phyloP scores from a whole-genome alignment of 305 asterid genomes.

The Solanum hybrid region DNA sequence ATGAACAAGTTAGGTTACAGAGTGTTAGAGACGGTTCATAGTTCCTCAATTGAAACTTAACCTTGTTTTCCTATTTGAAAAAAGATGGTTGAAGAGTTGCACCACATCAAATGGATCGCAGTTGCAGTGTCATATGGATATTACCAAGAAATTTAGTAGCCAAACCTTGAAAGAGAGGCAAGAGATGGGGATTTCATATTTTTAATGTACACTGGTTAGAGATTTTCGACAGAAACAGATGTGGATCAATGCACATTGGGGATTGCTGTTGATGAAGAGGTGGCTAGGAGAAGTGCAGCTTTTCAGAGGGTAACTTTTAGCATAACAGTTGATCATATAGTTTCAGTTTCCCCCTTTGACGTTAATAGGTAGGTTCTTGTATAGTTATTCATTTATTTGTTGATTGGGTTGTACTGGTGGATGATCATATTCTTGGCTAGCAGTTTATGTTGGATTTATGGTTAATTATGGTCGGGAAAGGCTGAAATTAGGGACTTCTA shows the following conservation, averaged over 20 bases:
- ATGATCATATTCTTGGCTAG: neutral
- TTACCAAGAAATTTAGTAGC: neutral
- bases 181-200: neutral
- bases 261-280: neutral
- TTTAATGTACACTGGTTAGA: neutral
- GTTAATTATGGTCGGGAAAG: no score
- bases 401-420: neutral
- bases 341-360: neutral
- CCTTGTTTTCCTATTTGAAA: neutral
- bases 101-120: neutral
- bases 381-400: slow-evolving; percentile 8
- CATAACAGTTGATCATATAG: neutral
- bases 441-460: no score
- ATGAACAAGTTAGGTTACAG: slow-evolving; percentile 64
- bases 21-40: slow-evolving; percentile 3
- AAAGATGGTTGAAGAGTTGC: neutral
- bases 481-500: neutral
- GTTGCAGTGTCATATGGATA: neutral
- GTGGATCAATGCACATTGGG: neutral
- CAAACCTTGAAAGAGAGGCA: neutral
- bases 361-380: neutral
- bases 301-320: neutral
- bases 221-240: neutral
- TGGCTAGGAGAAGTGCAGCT: neutral
- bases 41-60: neutral